A percentile compares a stretch with the other conserved stretches of the same genome.
phyloP scores from a whole-genome alignment of 108 stramenopile genomes.

The Cyclostephanos invisitatus region DNA sequence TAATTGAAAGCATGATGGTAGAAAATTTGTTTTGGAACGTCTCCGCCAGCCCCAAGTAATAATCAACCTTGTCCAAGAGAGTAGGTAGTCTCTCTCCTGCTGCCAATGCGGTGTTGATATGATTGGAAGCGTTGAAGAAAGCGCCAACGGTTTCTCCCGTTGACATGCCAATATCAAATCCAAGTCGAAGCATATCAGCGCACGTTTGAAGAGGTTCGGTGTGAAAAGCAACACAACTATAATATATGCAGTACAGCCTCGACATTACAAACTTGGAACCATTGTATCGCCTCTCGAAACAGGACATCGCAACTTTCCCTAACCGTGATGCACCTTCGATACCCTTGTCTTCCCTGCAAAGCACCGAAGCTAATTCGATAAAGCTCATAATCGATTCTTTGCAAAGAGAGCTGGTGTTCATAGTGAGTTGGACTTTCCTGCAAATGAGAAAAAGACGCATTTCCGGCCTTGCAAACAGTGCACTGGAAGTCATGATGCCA shows the following conservation, averaged over 20 bases:
- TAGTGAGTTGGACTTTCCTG: slow-evolving; percentile 28
- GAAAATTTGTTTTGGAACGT: not conserved
- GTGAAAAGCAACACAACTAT: slow-evolving; percentile 12
- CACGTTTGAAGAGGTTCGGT: slow-evolving; percentile 29
- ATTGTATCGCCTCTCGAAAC: slow-evolving; percentile 9
- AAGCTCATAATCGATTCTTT: slow-evolving; percentile 27
- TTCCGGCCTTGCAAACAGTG: slow-evolving; percentile 14
- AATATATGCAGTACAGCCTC: slow-evolving; percentile 6
- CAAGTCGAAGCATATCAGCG: slow-evolving; percentile 25
- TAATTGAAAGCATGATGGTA: slow-evolving; percentile 3
- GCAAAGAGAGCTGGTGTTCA: slow-evolving; percentile 25
- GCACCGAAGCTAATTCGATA: slow-evolving; percentile 16
- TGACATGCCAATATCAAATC: slow-evolving; percentile 26
- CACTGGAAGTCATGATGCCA: not conserved
- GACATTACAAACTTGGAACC: not conserved
- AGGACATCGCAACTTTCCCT: slow-evolving; percentile 20
- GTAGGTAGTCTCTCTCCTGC: slow-evolving; percentile 22
- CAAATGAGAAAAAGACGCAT: slow-evolving; percentile 19
- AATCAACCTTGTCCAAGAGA: slow-evolving; percentile 21
- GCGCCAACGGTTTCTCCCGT: slow-evolving; percentile 17
- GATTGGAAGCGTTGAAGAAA: slow-evolving; percentile 8
- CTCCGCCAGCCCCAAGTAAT: slow-evolving; percentile 18
- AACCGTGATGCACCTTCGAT: slow-evolving; percentile 11
- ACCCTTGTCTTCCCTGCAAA: not conserved
- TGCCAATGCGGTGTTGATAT: slow-evolving; percentile 9